These are phyloP conservation scores for Pseudonectria foliicola DNA, from an alignment of 2,329 filamentous ascomycete genomes.

Conservation along the genomic window DNA sequence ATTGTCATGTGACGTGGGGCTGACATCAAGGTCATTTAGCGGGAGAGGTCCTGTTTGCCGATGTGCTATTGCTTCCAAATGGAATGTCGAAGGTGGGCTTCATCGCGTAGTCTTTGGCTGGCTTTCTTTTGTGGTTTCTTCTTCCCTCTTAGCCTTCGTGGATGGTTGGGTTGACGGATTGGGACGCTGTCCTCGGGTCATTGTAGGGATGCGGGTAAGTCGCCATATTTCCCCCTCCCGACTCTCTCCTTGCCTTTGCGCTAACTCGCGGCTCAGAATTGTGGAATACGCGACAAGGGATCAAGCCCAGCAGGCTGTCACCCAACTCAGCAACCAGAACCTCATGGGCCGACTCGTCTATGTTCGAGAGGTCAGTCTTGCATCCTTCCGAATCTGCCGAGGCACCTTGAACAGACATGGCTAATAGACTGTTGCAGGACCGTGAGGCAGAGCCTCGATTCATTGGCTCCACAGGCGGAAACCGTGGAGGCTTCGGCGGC, in stretches of 20 bases:
- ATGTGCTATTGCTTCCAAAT: conserved; percentile 98
- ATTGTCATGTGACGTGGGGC: conserved; percentile 20
- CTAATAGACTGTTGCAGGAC: conserved; percentile 51
- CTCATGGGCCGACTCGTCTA: conserved; percentile 98
- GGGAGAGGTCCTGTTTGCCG: conserved; percentile 98
- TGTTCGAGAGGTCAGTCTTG: conserved; percentile 75
- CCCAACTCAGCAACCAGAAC: conserved; percentile 97
- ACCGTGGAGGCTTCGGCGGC: conserved; percentile 55
- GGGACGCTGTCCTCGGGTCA: conserved; percentile 78
- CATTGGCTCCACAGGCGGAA: conserved; percentile 62
- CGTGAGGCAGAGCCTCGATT: conserved; percentile 97
- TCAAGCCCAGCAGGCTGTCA: conserved; percentile 95
- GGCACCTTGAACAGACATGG: neutral
- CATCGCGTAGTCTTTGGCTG: conserved; percentile 82
- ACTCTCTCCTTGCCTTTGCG: neutral
- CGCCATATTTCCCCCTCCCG: neutral
- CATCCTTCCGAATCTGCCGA: no score
- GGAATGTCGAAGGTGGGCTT: conserved; percentile 99
- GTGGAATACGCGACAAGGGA: conserved; percentile 99
- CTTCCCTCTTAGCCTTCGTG: conserved; percentile 65
- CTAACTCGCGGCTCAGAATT: conserved; percentile 59
- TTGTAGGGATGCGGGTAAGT: conserved; percentile 99
- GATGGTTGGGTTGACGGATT: conserved; percentile 99
- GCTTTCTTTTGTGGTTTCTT: conserved; percentile 64
- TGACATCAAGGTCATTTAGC: conserved; percentile 52